Evolutionary conservation across 306 rosid genomes (phyloP).

Genomic region (Cucurbita pepo): DNA sequence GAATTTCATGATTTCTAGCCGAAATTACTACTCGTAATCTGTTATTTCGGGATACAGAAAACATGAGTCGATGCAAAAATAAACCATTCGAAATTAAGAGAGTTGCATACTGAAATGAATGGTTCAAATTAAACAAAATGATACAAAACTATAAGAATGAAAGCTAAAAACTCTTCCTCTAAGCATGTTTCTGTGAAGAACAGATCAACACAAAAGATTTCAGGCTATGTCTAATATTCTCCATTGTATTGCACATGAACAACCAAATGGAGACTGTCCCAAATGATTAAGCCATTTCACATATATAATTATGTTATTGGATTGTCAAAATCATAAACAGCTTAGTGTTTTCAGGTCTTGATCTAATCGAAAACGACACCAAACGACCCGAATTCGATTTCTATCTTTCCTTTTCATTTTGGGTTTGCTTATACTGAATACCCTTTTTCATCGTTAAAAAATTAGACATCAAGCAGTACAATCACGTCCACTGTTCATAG

Average conservation of each 20-base stretch:
- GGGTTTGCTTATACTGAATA: neutral
- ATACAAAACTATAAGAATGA: neutral
- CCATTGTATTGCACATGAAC: neutral
- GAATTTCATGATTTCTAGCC: neutral
- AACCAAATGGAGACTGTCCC: neutral
- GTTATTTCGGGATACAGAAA: neutral
- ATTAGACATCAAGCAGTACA: neutral
- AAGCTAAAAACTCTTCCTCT: neutral
- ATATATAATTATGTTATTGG: neutral
- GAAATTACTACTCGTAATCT: neutral
- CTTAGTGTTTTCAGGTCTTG: neutral
- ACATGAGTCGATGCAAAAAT: neutral
- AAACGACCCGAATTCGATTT: neutral
- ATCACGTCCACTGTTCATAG: neutral
- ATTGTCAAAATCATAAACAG: neutral
- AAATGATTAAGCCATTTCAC: neutral
- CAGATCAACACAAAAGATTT: neutral
- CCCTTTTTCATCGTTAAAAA: neutral
- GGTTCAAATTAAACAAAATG: neutral
- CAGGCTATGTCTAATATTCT: neutral
- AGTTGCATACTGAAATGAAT: neutral
- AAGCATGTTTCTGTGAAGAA: neutral
- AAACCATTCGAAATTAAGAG: neutral
- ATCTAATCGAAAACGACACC: neutral
- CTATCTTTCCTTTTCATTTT: neutral